phyloP scores from a whole-genome alignment of 108 stramenopile genomes.

The Stephanodiscus minutulus region DNA sequence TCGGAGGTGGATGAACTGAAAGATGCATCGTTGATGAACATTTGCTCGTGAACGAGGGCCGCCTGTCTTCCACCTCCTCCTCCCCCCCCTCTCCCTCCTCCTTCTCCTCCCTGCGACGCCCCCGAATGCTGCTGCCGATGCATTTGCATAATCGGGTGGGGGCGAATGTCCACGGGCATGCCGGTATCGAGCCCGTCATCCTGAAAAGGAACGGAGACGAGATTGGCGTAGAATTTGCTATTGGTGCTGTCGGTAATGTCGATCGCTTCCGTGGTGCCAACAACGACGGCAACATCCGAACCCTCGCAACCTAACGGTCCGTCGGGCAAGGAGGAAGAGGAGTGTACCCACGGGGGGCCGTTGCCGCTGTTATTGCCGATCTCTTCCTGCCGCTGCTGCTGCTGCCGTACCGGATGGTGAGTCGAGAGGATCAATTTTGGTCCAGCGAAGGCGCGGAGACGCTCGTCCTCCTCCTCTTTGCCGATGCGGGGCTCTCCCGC shows the following conservation, averaged over 20 bases:
- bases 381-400: not conserved
- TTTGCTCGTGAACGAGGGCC: constrained; percentile 7
- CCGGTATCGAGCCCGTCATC: not conserved
- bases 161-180: not conserved
- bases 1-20: not conserved
- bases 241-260: not conserved
- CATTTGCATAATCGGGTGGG: not conserved
- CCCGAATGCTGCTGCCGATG: not conserved
- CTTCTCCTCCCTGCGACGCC: not conserved
- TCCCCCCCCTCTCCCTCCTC: not conserved
- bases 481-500: not conserved
- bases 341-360: not conserved
- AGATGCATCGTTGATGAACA: constrained; percentile 29
- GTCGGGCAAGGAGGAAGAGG: not conserved
- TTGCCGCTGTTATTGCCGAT: constrained; percentile 3
- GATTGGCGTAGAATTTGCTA: not conserved
- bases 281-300: not conserved
- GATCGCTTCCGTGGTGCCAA: not conserved
- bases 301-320: not conserved
- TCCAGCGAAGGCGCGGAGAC: not conserved
- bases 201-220: not conserved
- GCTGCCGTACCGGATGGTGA: constrained; percentile 28
- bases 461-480: not conserved
- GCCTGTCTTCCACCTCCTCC: constrained; percentile 10
- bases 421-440: not conserved